Evolutionary conservation across 2,329 filamentous ascomycete species (phyloP), one percentile per base, ranked within the genome.

Genomic region (Hypoxylon sp.): DNA sequence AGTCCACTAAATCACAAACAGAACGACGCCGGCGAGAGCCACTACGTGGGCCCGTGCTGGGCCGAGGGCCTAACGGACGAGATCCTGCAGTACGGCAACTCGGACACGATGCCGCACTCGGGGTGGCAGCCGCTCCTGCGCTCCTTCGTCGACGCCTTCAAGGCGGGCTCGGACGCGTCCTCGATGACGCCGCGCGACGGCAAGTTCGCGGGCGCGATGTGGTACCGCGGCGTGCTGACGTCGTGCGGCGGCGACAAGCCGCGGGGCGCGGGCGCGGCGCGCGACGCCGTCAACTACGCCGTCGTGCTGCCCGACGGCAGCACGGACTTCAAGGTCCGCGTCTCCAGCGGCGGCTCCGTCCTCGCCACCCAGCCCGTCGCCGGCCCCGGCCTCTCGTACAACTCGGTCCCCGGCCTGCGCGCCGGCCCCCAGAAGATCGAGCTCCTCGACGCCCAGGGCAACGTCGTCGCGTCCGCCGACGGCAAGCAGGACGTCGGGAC

Each of bases 11-110:
- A 20, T 17, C 33, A 7, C 20, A 13, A 8, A 56, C 29, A 69
- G 71, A 74, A 76, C 51, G 72, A 74, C 48, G 73, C 70, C 1
- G 70, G 71, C 13, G 73, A 75, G 51, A 70, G 67, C 54, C 74
- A 76, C 60, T 76, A 77, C 62, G 69, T 76, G 33, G 73, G 73
- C 23, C 67, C 67, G 13, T 65, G 69, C 27, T 73, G 70, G 69
- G 53, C 66, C 5, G 73, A 75, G 49, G 68, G 66, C 23, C 58
- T 69, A 2, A 67, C 61, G 31, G 27, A 46, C 17, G 66, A 68
- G 18, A 70, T 72, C 48, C 55, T 67, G 8, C 58, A 67, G 18
- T 76, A 75, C 51, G 69, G 68, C 27, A 70, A 71, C 50, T 62
- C 67, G 35, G 64, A 67, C 37, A 42, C 48, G 38, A 67, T 53